Base-by-base conservation (phyloP, 176 grass and related monocot genomes). In the Puya raimondii region DNA sequence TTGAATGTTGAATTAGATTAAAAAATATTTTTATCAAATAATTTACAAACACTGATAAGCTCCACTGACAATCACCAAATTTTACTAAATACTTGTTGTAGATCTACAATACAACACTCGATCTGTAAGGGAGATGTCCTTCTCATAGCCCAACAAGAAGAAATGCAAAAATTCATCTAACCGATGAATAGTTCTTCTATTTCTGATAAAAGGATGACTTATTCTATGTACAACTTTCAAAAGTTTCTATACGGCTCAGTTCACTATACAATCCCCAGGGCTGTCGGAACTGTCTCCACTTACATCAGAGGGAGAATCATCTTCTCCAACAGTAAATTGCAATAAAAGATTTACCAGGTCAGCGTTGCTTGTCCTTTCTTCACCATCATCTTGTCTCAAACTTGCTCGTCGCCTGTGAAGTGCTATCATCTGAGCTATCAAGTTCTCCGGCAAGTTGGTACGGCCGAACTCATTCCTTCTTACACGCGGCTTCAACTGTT, bases 331-430 rank as follows among this genome's bases (percentile, higher is more conserved):
- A 52, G 72, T 76, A 58, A 76, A 52, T 22, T 48, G 72, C 71
- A 92, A 16, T 64, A 96, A 68, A 74, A 90, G 75, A 79, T 80
- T 64, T 57, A 85, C 49, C 65, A 96, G 76, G 58, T 82, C 77
- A 49, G 84, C 14, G 47, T 72, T 80, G 50, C 59, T 74, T 48
- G 66, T 52, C 52, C 49, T 16, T 64, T 87, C 73, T 48, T 80
- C 80, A 20, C 68, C 70, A 22, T 64, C 68, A 74, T 73, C 77
- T 65, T 83, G 80, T 64, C 63, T 70, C 7, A 66, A 47, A 70
- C 52, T 58, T 59, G 33, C 50, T 16, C 26, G 80, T 75, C 81
- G 72, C 23, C 53, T 76, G 23, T 63, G 71, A 52, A 83, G 77
- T 48, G 21, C 79, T 76, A 92, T 14, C n/a, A 96, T 69, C 0